phyloP scores from a whole-genome alignment of 495 filamentous ascomycete genomes.

The Talaromyces adpressus region DNA sequence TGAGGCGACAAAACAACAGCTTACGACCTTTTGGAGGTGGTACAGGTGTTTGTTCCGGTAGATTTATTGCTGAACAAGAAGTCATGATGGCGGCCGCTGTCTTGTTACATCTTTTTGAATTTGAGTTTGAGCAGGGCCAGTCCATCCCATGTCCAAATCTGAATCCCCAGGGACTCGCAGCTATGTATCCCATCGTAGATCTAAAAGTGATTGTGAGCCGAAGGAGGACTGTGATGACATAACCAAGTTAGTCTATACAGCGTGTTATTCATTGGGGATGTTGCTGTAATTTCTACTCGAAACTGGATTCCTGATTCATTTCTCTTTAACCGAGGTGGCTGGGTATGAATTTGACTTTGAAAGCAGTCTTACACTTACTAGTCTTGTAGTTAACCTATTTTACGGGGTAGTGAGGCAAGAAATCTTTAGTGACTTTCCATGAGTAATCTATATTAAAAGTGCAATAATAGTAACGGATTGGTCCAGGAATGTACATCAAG shows the following conservation, averaged over 20 bases:
- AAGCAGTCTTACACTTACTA: too few relatives aligned
- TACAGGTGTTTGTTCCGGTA: conserved; percentile 5
- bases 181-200: background rate
- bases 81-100: conserved; percentile 5
- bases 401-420: too few relatives aligned
- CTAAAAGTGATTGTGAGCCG: background rate
- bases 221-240: background rate
- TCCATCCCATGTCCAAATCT: background rate
- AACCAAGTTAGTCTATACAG: background rate
- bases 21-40: conserved; percentile 9
- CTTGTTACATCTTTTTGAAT: conserved; percentile 1
- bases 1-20: background rate
- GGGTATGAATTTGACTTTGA: too few relatives aligned
- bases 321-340: background rate
- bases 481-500: too few relatives aligned
- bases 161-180: background rate
- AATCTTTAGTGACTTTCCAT: too few relatives aligned
- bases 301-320: too few relatives aligned
- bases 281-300: too few relatives aligned
- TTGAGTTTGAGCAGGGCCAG: background rate
- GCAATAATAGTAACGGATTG: too few relatives aligned
- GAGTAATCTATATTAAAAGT: too few relatives aligned
- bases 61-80: conserved; percentile 10
- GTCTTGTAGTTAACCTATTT: too few relatives aligned
- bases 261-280: background rate